Base-by-base conservation (phyloP, 148 eudicot species). In the Fagopyrum esculentum region DNA sequence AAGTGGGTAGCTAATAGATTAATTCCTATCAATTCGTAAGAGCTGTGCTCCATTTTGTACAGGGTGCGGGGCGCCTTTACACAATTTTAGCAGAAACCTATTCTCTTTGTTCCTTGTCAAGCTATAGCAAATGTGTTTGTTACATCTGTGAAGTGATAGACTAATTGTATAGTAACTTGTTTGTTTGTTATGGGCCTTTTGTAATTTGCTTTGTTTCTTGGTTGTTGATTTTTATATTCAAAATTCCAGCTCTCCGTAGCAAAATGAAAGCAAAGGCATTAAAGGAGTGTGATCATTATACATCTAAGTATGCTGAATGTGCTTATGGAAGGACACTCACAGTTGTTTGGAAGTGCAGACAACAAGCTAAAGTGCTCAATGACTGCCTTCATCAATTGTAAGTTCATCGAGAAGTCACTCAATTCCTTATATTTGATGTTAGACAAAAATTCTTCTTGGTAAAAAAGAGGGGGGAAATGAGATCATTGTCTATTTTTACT, bases 241-340 rank as follows among this genome's bases (percentile, higher is more conserved):
- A 29, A 63, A 63, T 29, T 40, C 56, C 90, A 94, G 98, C 98
- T 84, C 83, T 94, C 77, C 93, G 97, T 84, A 94, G 98, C 88
- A 94, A 94, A 85, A 94, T 94, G 98, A 94, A 94, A 83, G 85
- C 80, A 69, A 94, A 94, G 84, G 98, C 98, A 10, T 81, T 94
- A 6, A 91, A 91, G 78, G 88, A 90, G 82, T 93, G 97, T 63
- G 89, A 90, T 79, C 78, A 73, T 4, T 90, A 79, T 54, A 83
- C 91, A 70, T 64, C 60, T 6, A 76, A 76, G 81, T 93, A 89
- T 73, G 98, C 98, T 16, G 95, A 88, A 84, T 93, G 98, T 86
- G 87, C 95, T 75, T n/a, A 78, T 59, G 98, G 98, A 66, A 93
- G 87, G 86, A 93, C 97, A 66, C 45, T 93, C 52, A 89, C 98